Conservation (phyloP, 495 filamentous ascomycete species). For the Aspergillus sparsus region DNA sequence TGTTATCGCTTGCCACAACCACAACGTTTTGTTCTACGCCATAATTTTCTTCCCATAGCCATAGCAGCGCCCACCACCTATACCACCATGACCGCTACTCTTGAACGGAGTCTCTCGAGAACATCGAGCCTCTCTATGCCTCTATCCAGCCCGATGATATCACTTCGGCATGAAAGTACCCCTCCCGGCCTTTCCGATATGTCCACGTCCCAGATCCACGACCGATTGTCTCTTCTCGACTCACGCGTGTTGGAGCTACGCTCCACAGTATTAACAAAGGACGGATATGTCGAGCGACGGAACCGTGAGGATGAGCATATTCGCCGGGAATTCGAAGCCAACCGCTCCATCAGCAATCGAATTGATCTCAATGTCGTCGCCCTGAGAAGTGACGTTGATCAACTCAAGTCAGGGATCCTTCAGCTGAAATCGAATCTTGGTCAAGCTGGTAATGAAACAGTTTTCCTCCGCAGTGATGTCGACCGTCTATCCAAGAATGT, state of each 20-base stretch:
- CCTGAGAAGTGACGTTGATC: conserved; percentile 40
- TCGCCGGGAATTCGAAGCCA: conserved; percentile 44
- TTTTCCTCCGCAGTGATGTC: conserved; percentile 41
- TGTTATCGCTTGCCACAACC: neutral
- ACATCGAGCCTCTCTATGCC: conserved; percentile 44
- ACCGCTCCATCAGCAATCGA: conserved; percentile 38
- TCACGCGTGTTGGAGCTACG: conserved; percentile 43
- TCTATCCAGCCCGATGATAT: conserved; percentile 42
- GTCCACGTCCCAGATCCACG: conserved; percentile 37
- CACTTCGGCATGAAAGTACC: conserved; percentile 37
- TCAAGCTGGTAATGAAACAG: conserved; percentile 40
- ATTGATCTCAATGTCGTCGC: conserved; percentile 46
- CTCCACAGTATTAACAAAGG: conserved; percentile 40
- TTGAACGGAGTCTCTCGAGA: conserved; percentile 45
- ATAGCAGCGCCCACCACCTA: conserved; percentile 6
- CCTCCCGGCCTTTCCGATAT: conserved; percentile 37
- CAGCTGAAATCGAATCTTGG: conserved; percentile 39
- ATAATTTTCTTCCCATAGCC: neutral
- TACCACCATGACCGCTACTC: conserved; percentile 40
- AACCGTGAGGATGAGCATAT: conserved; percentile 48
- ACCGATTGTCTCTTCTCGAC: conserved; percentile 43
- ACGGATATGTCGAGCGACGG: conserved; percentile 43
- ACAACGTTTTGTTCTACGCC: neutral
- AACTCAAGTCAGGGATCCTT: conserved; percentile 40
- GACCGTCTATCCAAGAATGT: conserved; percentile 44